Percentiles rank a stretch among this genome's conserved stretches.
These are phyloP conservation scores for Xylaria venustula DNA, from an alignment of 495 filamentous ascomycete genomes.

Conservation along the genomic window DNA sequence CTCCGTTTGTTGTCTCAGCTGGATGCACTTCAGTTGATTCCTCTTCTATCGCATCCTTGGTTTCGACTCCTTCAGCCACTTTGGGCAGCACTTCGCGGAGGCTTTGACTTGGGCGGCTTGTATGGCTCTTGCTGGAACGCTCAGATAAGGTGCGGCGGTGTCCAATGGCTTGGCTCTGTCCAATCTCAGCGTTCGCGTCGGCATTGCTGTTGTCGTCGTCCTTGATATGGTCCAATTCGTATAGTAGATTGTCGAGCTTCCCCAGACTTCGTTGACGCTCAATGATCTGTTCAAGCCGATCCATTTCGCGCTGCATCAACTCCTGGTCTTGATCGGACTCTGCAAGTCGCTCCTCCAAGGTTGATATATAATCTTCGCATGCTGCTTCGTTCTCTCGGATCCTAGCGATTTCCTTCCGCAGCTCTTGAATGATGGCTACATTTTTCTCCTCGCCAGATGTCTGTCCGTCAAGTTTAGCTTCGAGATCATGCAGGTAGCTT, in stretches of 20 bases:
- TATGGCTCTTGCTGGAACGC: slow-evolving; percentile 51
- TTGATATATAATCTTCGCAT: slow-evolving; percentile 95
- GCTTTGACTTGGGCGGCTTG: slow-evolving; percentile 47
- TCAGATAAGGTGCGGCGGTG: slow-evolving; percentile 45
- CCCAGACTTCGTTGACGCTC: slow-evolving; percentile 94
- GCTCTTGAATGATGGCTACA: slow-evolving; percentile 73
- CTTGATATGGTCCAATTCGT: slow-evolving; percentile 83
- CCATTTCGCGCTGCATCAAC: slow-evolving; percentile 93
- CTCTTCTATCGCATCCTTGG: slow-evolving; percentile 31
- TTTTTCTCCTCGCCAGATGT: slow-evolving; percentile 93
- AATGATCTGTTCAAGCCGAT: slow-evolving; percentile 89
- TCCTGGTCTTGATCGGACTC: slow-evolving; percentile 96
- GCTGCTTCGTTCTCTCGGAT: slow-evolving; percentile 85
- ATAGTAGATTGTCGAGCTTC: slow-evolving; percentile 86
- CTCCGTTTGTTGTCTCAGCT: background rate
- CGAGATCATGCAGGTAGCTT: slow-evolving; percentile 86
- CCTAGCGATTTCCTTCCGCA: slow-evolving; percentile 89
- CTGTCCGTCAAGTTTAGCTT: slow-evolving; percentile 83
- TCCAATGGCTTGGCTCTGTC: slow-evolving; percentile 40
- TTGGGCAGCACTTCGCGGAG: slow-evolving; percentile 53
- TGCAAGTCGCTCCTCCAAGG: slow-evolving; percentile 90
- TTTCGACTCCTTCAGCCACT: slow-evolving; percentile 40
- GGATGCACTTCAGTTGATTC: slow-evolving; percentile 10
- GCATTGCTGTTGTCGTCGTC: slow-evolving; percentile 47
- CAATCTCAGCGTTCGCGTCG: slow-evolving; percentile 18